A percentile compares a stretch with the other conserved stretches of the same genome.
phyloP scores from a whole-genome alignment of 169 alveolate genomes.

The Cryptosporidium ubiquitum region DNA sequence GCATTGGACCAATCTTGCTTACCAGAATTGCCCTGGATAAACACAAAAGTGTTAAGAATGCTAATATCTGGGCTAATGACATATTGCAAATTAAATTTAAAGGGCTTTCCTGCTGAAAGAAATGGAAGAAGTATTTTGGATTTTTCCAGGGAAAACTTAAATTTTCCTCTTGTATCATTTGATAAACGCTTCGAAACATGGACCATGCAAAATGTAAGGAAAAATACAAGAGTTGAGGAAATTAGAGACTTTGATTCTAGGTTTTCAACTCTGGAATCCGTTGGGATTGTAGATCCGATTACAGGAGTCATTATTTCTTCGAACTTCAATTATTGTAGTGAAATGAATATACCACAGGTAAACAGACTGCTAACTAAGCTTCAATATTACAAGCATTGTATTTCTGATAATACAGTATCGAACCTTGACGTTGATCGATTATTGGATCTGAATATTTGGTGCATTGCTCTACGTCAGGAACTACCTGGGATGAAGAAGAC shows the following conservation, averaged over 20 bases:
- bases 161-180: constrained; percentile 12
- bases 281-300: constrained; percentile 23
- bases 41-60: background rate
- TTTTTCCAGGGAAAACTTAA: constrained; percentile 12
- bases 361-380: constrained; percentile 46
- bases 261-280: constrained; percentile 47
- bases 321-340: constrained; percentile 29
- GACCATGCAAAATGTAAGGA: constrained; percentile 26
- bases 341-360: constrained; percentile 22
- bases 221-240: background rate
- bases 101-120: constrained; percentile 11
- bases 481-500: constrained; percentile 36
- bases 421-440: background rate
- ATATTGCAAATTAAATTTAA: constrained; percentile 32
- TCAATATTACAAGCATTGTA: constrained; percentile 54
- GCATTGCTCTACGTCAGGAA: constrained; percentile 46
- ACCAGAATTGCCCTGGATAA: constrained; percentile 30
- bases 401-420: constrained; percentile 8
- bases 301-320: background rate
- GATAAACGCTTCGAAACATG: constrained; percentile 21
- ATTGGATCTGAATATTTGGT: constrained; percentile 57
- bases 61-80: constrained; percentile 56
- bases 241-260: background rate
- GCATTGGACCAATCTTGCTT: constrained; percentile 50
- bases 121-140: constrained; percentile 34